A percentile compares a stretch with the other conserved stretches of the same genome.
phyloP scores from a whole-genome alignment of 352 stramenopile genomes.

The Globisporangium perplexum region DNA sequence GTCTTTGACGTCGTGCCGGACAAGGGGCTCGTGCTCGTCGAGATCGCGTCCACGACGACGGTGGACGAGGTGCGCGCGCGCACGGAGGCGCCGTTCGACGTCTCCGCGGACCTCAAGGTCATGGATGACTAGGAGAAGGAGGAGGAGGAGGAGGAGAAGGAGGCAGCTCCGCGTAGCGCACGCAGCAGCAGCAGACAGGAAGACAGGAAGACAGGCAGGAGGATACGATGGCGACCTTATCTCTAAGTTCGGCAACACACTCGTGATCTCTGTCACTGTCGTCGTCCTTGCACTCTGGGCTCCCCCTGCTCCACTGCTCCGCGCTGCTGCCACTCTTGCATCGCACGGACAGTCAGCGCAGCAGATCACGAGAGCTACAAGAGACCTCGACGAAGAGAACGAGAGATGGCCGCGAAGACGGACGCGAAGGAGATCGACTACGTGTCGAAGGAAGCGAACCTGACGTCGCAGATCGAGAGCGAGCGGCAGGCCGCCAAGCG shows the following conservation, averaged over 20 bases:
- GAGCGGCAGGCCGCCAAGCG: conserved; percentile 68
- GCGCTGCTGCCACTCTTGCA: too few relatives aligned
- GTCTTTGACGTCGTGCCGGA: conserved; percentile 65
- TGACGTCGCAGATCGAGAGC: conserved; percentile 78
- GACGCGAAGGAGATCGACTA: conserved; percentile 76
- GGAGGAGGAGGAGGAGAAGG: background rate
- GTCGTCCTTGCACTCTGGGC: too few relatives aligned
- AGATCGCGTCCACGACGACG: conserved; percentile 80
- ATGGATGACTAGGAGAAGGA: conserved; percentile 35
- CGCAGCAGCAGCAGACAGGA: too few relatives aligned
- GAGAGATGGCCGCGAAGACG: conserved; percentile 37
- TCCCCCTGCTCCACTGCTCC: too few relatives aligned
- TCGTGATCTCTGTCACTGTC: too few relatives aligned
- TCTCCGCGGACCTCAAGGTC: conserved; percentile 46
- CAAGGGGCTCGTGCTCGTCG: conserved; percentile 81
- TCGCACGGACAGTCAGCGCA: too few relatives aligned
- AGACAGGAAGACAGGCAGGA: too few relatives aligned
- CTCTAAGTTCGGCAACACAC: too few relatives aligned
- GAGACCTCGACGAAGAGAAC: conserved; percentile 5
- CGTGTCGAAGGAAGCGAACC: conserved; percentile 78
- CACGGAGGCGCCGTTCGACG: conserved; percentile 77
- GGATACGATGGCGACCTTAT: too few relatives aligned
- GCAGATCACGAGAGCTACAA: too few relatives aligned
- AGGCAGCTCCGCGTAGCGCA: too few relatives aligned
- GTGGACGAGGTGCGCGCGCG: conserved; percentile 76